Conservation (phyloP, 768 basidiomycete genomes). For the Panaeolus papilionaceus region DNA sequence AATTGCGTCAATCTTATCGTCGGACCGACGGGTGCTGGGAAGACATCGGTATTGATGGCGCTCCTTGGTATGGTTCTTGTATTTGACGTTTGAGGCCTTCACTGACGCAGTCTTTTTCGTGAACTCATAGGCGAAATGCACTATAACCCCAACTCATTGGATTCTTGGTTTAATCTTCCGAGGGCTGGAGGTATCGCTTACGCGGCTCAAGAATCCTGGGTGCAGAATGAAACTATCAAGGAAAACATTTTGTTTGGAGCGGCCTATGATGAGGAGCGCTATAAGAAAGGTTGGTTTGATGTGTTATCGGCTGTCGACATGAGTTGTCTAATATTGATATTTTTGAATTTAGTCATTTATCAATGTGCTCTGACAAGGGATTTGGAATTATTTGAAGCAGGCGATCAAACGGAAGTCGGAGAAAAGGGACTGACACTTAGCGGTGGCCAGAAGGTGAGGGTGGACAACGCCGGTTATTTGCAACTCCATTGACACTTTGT, state of each 20-base stretch:
- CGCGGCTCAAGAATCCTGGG: constrained; percentile 83
- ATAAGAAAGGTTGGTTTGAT: constrained; percentile 71
- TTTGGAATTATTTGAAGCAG: constrained; percentile 66
- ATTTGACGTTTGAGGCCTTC: too few relatives aligned
- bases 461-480: constrained; percentile 26
- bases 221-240: constrained; percentile 75
- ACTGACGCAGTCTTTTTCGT: too few relatives aligned
- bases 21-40: constrained; percentile 65
- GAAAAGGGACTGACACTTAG: constrained; percentile 68
- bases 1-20: constrained; percentile 60
- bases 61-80: constrained; percentile 44
- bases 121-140: constrained; percentile 60
- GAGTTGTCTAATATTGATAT: constrained; percentile 52
- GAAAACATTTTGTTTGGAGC: constrained; percentile 34
- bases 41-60: constrained; percentile 70
- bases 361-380: constrained; percentile 79
- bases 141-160: constrained; percentile 53
- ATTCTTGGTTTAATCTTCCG: constrained; percentile 71
- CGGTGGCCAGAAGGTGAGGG: constrained; percentile 50
- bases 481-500: neutral
- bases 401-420: constrained; percentile 71
- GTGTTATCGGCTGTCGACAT: constrained; percentile 66
- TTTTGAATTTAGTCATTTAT: constrained; percentile 58
- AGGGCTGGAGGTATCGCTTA: constrained; percentile 71
- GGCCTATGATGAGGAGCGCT: neutral